Evolutionary conservation across 139 green algal genomes (phyloP), one percentile per base, ranked within the genome.

Genomic region (Yamagishiella unicocca): DNA sequence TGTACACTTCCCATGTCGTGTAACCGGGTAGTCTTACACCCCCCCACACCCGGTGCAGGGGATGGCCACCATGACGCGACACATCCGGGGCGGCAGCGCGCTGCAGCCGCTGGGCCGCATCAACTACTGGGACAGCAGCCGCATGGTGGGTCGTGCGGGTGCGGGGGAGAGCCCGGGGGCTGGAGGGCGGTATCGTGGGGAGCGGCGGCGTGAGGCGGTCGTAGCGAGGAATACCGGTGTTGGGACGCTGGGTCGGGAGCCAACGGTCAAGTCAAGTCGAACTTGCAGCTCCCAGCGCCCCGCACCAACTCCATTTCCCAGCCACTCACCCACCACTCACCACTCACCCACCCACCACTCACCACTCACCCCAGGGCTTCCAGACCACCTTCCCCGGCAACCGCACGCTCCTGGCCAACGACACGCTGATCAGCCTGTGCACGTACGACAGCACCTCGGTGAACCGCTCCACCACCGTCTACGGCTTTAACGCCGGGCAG

Each of bases 121-220:
- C 66, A 87, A 87, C 81, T 87, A 87, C 66, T 87, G 33, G 33
- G 81, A 87, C 61, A 27, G 14, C 72, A 64, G 24, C 50, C n/a
- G n/a, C n/a, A n/a, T n/a, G n/a, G n/a, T n/a, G n/a, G n/a, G n/a
- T n/a, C n/a, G n/a, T n/a, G n/a, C n/a, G n/a, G n/a, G n/a, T n/a
- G n/a, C n/a, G n/a, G n/a, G n/a, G n/a, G n/a, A n/a, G n/a, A n/a
- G n/a, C n/a, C n/a, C n/a, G n/a, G n/a, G n/a, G n/a, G n/a, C n/a
- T n/a, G n/a, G n/a, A n/a, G n/a, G n/a, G n/a, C n/a, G n/a, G n/a
- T n/a, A n/a, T n/a, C n/a, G n/a, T n/a, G n/a, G n/a, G n/a, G n/a
- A n/a, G n/a, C n/a, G n/a, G n/a, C n/a, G n/a, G n/a, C n/a, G n/a
- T n/a, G n/a, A n/a, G n/a, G n/a, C n/a, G n/a, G n/a, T n/a, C n/a